These are phyloP conservation scores for Endocarpon pusillum DNA, from an alignment of 495 filamentous ascomycete genomes.

Conservation along the genomic window DNA sequence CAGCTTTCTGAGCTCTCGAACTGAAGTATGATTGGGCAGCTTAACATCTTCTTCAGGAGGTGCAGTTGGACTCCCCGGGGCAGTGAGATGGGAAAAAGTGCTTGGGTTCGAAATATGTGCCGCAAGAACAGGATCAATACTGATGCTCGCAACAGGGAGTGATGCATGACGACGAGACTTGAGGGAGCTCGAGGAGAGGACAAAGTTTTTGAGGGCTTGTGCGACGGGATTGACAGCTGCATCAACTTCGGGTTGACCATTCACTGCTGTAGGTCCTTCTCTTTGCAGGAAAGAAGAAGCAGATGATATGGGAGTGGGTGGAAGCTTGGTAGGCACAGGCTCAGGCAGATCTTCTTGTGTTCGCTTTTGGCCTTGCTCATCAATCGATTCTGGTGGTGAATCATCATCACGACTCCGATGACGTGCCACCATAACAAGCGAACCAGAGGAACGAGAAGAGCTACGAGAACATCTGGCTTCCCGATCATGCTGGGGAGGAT, in stretches of 20 bases:
- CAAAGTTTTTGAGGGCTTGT: constrained; percentile 1
- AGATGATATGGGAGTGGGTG: constrained; percentile 26
- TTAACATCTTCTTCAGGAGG: constrained; percentile 34
- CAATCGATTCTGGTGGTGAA: constrained; percentile 9
- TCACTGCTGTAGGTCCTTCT: constrained; percentile 24
- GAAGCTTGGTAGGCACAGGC: constrained; percentile 10
- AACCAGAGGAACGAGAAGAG: constrained; percentile 18
- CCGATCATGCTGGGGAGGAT: constrained; percentile 7
- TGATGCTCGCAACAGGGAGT: constrained; percentile 46
- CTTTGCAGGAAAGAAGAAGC: constrained; percentile 26
- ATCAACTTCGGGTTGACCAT: constrained; percentile 18
- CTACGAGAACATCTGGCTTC: constrained; percentile 10
- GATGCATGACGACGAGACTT: constrained; percentile 34
- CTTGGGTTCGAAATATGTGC: constrained; percentile 62
- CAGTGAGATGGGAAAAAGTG: constrained; percentile 17
- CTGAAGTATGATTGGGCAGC: constrained; percentile 38
- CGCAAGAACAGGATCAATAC: constrained; percentile 51
- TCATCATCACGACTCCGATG: constrained; percentile 19
- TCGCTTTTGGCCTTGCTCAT: constrained; percentile 10
- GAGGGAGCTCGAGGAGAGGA: constrained; percentile 13
- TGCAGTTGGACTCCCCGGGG: constrained; percentile 36
- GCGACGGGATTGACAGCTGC: constrained; percentile 9
- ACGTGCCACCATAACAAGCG: constrained; percentile 25
- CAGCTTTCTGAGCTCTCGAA: constrained; percentile 67
- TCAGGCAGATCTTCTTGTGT: constrained; percentile 10